Base-by-base conservation (phyloP, 192 early-diverging fungal genomes). In the Pilaira anomala region DNA sequence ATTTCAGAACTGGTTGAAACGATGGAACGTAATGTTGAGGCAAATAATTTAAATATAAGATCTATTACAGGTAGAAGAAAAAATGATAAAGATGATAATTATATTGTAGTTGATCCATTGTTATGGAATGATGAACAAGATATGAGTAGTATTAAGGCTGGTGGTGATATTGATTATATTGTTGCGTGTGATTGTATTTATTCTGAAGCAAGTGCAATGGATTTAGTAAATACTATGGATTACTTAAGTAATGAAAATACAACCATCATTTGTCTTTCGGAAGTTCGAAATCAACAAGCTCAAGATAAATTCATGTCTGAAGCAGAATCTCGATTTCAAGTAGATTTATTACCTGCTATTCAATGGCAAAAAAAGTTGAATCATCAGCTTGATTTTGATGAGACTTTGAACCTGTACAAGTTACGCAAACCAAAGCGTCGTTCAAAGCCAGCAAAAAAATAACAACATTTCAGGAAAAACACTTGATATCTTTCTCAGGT, bases 111-210 rank as follows among this genome's bases (percentile, higher is more conserved):
- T 11, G 68, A 66, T n/a, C 64, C 68, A 9, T 60, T 76, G 5
- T 60, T 76, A 25, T 76, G 74, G 74, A 52, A 60, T 13, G 56
- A 76, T 39, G 60, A 51, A 7, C 33, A 58, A 2, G 58, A 60
- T 30, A 71, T 71, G 18, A 12, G 26, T 8, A 46, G 52, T 48
- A 49, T 71, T 9, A 67, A 67, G 39, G 59, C 54, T 8, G 40
- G 21, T 11, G 65, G 62, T 8, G 36, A 44, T 13, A 65, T 67
- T 44, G 74, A 76, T 51, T 70, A 76, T 44, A 66, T 76, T 12
- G 60, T 76, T 7, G 74, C 74, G 1, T 70, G 68, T 21, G 74
- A 76, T 50, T 76, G 74, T 26, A 76, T 76, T 36, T 76, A 76
- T 61, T 76, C 74, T 14, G 74, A 76, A 48, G 69, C 74, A 16